phyloP scores from a whole-genome alignment of 2,329 filamentous ascomycete genomes.

The Endothia cerciana region DNA sequence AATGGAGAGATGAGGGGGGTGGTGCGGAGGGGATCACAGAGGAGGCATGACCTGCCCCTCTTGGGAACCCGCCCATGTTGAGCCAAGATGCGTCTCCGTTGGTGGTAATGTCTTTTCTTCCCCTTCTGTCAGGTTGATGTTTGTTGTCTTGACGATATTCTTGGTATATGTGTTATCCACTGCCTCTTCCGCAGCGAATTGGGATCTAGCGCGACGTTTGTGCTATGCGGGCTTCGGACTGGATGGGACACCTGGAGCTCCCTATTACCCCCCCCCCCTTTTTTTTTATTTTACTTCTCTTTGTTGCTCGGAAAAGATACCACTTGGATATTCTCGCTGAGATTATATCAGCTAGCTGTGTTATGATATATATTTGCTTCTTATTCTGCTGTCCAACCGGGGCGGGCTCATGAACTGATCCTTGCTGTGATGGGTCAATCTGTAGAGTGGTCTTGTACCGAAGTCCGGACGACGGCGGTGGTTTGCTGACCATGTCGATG shows the following conservation, averaged over 20 bases:
- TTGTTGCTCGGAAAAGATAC: constrained; percentile 27
- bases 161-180: constrained; percentile 5
- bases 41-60: constrained; percentile 50
- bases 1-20: constrained; percentile 87
- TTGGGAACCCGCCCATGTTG: background rate
- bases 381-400: background rate
- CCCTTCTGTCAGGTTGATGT: constrained; percentile 9
- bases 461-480: background rate
- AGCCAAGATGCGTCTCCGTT: background rate
- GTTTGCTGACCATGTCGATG: background rate
- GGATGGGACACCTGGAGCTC: background rate
- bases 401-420: too few species aligned
- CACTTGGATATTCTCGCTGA: constrained; percentile 21
- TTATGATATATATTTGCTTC: constrained; percentile 10
- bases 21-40: constrained; percentile 70
- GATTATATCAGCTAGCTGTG: constrained; percentile 8
- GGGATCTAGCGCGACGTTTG: constrained; percentile 1
- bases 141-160: background rate
- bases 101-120: constrained; percentile 4
- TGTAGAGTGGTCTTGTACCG: background rate
- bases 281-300: constrained; percentile 11
- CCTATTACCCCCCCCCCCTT: background rate
- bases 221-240: background rate
- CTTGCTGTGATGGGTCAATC: background rate
- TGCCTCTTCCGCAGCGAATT: background rate